A percentile compares a stretch with the other conserved stretches of the same genome.
Evolutionary conservation across 768 basidiomycete species (phyloP).

Genomic region (Butyriboletus loyo): DNA sequence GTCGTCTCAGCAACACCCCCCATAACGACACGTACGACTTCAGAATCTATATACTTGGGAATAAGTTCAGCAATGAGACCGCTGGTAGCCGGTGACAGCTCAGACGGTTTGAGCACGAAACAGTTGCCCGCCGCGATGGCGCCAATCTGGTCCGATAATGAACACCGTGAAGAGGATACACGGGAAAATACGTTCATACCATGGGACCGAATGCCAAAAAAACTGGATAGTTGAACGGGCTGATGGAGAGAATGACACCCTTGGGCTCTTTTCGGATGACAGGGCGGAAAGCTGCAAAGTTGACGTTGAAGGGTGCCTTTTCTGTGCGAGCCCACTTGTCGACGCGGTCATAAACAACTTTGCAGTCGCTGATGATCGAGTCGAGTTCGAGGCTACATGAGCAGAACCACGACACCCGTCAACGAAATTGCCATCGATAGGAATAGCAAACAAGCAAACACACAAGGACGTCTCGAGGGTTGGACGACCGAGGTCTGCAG

Average conservation of each 20-base stretch:
- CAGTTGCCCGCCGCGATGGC: conserved; percentile 81
- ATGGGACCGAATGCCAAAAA: conserved; percentile 57
- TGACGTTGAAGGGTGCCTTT: conserved; percentile 51
- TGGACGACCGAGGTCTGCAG: conserved; percentile 62
- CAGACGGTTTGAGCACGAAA: conserved; percentile 73
- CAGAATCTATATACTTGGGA: conserved; percentile 71
- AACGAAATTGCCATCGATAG: background rate
- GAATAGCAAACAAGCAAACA: conserved; percentile 25
- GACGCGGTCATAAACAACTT: conserved; percentile 57
- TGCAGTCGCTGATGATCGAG: conserved; percentile 50
- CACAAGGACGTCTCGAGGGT: conserved; percentile 54
- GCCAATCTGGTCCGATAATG: conserved; percentile 41
- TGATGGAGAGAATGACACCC: conserved; percentile 66
- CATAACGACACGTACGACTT: conserved; percentile 63
- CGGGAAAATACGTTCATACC: conserved; percentile 33
- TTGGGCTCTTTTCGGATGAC: conserved; percentile 73
- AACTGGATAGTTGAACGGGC: conserved; percentile 75
- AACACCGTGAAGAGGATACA: background rate
- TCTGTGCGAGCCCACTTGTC: conserved; percentile 74
- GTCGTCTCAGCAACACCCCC: conserved; percentile 66
- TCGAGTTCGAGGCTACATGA: conserved; percentile 59
- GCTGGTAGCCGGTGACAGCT: conserved; percentile 54
- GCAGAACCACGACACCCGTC: background rate
- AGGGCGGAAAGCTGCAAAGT: conserved; percentile 58
- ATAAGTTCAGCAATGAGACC: conserved; percentile 63